Evolutionary conservation across 1,284 basidiomycete species (phyloP).

Genomic region (Caloboletus firmus): DNA sequence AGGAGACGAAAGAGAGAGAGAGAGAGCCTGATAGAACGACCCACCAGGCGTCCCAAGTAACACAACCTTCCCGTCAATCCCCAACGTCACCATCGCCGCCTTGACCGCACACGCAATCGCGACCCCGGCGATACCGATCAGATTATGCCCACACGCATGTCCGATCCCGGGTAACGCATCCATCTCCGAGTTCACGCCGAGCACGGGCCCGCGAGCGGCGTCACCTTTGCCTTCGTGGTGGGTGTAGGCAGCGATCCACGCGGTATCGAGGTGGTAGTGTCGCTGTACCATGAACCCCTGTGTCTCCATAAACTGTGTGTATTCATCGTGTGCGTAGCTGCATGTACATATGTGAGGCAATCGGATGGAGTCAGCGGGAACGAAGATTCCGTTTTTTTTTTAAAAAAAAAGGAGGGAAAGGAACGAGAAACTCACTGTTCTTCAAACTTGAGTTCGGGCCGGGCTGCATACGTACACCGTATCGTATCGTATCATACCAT

Average conservation of each 20-base stretch:
- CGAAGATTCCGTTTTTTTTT: too few species aligned
- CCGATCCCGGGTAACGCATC: conserved; percentile 63
- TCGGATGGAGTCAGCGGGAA: neutral
- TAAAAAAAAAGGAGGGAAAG: too few species aligned
- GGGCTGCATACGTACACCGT: conserved; percentile 46
- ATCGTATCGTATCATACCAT: neutral
- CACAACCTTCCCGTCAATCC: conserved; percentile 62
- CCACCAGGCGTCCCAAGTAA: conserved; percentile 74
- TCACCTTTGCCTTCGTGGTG: conserved; percentile 15
- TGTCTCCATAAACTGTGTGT: conserved; percentile 55
- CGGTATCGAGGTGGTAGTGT: conserved; percentile 62
- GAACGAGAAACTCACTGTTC: conserved; percentile 47
- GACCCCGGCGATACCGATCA: conserved; percentile 74
- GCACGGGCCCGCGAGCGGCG: conserved; percentile 30
- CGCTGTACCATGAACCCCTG: conserved; percentile 61
- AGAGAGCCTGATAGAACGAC: too few species aligned
- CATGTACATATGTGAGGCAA: neutral
- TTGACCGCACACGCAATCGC: conserved; percentile 65
- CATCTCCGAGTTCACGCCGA: conserved; percentile 77
- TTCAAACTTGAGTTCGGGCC: conserved; percentile 58
- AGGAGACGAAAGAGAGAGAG: neutral
- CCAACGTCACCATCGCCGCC: conserved; percentile 54
- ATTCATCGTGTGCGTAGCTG: conserved; percentile 51
- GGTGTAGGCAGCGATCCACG: conserved; percentile 66
- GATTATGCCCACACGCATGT: conserved; percentile 78